These are phyloP conservation scores for Solanum aculeatissimum DNA, from an alignment of 305 asterid species.

Conservation along the genomic window DNA sequence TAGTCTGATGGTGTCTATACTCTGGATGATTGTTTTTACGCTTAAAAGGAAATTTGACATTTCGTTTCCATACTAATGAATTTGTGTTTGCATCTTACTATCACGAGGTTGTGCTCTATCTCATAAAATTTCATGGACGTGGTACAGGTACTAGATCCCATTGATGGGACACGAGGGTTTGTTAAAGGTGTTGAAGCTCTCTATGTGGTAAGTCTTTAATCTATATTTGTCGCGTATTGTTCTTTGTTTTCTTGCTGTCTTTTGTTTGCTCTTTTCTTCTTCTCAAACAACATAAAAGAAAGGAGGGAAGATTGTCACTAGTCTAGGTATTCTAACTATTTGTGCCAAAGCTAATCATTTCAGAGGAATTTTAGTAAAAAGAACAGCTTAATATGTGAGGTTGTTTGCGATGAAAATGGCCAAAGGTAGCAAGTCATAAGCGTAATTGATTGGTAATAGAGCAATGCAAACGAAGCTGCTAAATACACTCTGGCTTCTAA, in stretches of 20 bases:
- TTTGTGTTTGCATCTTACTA: neutral
- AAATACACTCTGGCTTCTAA: neutral
- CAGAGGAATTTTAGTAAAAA: neutral
- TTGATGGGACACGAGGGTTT: constrained; percentile 92
- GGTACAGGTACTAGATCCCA: constrained; percentile 84
- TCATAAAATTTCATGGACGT: constrained; percentile 3
- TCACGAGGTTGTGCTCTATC: neutral
- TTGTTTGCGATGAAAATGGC: neutral
- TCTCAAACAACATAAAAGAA: neutral
- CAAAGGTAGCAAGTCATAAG: neutral
- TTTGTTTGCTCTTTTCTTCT: constrained; percentile 1
- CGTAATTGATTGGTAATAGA: neutral
- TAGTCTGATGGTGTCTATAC: neutral
- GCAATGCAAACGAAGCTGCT: neutral
- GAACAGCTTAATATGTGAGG: neutral
- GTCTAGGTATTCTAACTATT: neutral
- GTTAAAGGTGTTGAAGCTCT: constrained; percentile 82
- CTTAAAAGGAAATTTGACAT: neutral
- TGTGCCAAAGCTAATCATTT: neutral
- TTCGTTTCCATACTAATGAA: neutral
- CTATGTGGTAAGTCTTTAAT: constrained; percentile 63
- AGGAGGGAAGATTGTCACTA: neutral
- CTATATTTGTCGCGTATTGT: constrained; percentile 1
- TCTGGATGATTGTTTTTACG: neutral
- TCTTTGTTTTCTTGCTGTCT: neutral